Evolutionary conservation across 306 rosid genomes (phyloP).

Genomic region (Ormosia emarginata): DNA sequence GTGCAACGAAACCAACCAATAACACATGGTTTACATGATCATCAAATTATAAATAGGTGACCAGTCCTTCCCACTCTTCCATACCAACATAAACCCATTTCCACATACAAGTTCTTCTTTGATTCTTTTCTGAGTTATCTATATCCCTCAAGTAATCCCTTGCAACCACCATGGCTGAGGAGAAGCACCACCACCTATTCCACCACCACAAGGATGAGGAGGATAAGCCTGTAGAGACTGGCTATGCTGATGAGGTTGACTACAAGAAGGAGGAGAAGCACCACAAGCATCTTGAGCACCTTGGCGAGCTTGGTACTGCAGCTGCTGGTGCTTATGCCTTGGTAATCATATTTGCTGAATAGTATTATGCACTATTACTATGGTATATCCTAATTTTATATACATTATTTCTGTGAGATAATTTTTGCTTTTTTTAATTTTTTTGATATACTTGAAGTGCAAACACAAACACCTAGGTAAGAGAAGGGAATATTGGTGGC

Average conservation of each 20-base stretch:
- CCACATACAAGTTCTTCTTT: neutral
- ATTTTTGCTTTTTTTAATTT: neutral
- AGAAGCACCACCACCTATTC: conserved; percentile 41
- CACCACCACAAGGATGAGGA: conserved; percentile 55
- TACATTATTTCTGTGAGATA: neutral
- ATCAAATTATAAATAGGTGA: conserved; percentile 20
- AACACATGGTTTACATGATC: neutral
- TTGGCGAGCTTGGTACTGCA: conserved; percentile 46
- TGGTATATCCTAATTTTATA: neutral
- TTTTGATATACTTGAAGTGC: too few species aligned
- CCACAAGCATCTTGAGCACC: conserved; percentile 63
- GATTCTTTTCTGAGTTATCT: neutral
- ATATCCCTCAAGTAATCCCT: neutral
- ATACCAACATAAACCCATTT: conserved; percentile 1
- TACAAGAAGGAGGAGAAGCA: conserved; percentile 71
- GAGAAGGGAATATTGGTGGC: too few species aligned
- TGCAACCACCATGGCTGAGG: conserved; percentile 54
- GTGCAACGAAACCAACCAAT: neutral
- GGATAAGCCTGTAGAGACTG: conserved; percentile 5
- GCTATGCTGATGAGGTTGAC: conserved; percentile 33
- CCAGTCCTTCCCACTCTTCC: neutral
- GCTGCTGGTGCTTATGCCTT: conserved; percentile 72
- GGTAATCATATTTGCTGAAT: conserved; percentile 32
- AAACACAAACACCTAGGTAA: too few species aligned
- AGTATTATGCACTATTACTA: neutral